Conservation (phyloP, 306 rosid genomes). For the Arachis stenosperma region DNA sequence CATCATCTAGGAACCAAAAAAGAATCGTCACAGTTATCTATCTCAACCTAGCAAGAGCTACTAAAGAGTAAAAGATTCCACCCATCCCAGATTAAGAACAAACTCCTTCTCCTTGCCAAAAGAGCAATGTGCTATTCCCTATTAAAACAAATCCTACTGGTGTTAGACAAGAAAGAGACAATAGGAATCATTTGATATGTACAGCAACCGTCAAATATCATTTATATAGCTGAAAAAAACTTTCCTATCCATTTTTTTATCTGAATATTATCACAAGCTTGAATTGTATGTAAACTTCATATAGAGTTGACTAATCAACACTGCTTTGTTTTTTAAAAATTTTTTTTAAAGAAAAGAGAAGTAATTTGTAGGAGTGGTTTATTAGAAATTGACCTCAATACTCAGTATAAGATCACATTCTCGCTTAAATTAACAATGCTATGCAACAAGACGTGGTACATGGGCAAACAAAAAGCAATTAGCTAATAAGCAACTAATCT, state of each 20-base stretch:
- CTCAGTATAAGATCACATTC: background rate
- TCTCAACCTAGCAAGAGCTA: background rate
- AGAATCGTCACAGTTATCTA: background rate
- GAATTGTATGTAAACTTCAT: conserved; percentile 9
- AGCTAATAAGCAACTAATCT: background rate
- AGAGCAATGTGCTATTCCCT: too few species aligned
- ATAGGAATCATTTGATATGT: background rate
- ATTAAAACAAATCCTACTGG: background rate
- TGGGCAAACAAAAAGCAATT: conserved; percentile 5
- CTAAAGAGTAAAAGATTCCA: too few species aligned
- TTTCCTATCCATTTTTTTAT: conserved; percentile 21
- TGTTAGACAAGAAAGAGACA: conserved; percentile 13
- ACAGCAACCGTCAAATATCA: conserved; percentile 4
- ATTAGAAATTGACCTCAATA: conserved; percentile 5
- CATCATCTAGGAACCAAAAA: conserved; percentile 1
- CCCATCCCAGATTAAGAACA: too few species aligned
- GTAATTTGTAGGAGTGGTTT: background rate
- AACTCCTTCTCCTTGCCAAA: too few species aligned
- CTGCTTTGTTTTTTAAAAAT: background rate
- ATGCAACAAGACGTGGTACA: conserved; percentile 1
- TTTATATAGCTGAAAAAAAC: background rate
- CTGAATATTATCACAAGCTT: conserved; percentile 6
- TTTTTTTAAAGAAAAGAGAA: background rate
- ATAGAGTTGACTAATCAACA: background rate
- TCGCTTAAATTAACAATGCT: conserved; percentile 5